Conservation (phyloP, 1,284 basidiomycete genomes). For the Inonotus obliquus region DNA sequence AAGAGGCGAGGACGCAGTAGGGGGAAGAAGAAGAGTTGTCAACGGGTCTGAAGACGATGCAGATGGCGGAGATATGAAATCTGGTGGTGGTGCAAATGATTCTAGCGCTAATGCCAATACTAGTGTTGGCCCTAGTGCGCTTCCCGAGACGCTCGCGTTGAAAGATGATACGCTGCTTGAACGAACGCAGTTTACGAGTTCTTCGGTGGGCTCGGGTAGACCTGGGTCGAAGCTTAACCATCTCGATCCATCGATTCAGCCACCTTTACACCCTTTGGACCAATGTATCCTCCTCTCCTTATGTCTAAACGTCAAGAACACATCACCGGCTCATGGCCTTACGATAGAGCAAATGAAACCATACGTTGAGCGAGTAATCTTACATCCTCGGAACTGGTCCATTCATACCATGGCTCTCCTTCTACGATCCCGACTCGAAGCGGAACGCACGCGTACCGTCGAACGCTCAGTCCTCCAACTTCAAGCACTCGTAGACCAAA, state of each 20-base stretch:
- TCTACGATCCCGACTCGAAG: constrained; percentile 84
- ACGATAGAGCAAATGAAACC: constrained; percentile 88
- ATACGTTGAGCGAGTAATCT: constrained; percentile 81
- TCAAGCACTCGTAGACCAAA: constrained; percentile 91
- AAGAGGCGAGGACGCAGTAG: constrained; percentile 6
- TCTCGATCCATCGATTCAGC: constrained; percentile 82
- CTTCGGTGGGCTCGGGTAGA: constrained; percentile 36
- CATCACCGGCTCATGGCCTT: constrained; percentile 80
- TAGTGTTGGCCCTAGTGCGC: constrained; percentile 26
- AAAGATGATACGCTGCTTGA: constrained; percentile 98
- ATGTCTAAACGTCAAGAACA: constrained; percentile 87
- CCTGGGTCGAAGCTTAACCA: constrained; percentile 46
- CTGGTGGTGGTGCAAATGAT: constrained; percentile 7
- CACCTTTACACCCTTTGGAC: constrained; percentile 84
- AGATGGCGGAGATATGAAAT: constrained; percentile 16
- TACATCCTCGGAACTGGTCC: constrained; percentile 89
- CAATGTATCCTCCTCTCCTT: constrained; percentile 87
- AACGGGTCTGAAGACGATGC: constrained; percentile 3
- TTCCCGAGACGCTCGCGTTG: constrained; percentile 79
- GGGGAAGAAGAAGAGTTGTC: constrained; percentile 19
- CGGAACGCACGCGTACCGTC: constrained; percentile 82
- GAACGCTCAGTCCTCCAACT: constrained; percentile 88
- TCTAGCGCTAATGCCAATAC: constrained; percentile 20
- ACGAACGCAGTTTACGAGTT: constrained; percentile 85
- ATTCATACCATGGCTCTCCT: constrained; percentile 92